Percentiles rank a stretch among this genome's conserved stretches.
Conservation (phyloP, 768 basidiomycete genomes). For the Pulveroboletus ravenelii region DNA sequence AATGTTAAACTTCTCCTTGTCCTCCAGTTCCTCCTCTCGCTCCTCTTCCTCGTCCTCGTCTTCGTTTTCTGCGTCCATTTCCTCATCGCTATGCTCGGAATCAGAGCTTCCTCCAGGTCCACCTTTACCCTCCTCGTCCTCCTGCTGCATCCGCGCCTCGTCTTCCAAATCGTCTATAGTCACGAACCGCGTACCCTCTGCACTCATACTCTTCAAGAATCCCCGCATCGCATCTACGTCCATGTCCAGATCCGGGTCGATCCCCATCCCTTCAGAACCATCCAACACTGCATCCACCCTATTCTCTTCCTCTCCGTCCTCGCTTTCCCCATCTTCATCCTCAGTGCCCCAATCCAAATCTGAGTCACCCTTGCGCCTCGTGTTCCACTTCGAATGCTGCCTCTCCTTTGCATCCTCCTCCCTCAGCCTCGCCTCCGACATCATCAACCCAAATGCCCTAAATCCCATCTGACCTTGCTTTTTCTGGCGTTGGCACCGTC, state of each 20-base stretch:
- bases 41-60: conserved; percentile 41
- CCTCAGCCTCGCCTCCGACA: conserved; percentile 49
- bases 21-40: conserved; percentile 16
- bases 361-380: conserved; percentile 57
- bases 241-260: conserved; percentile 54
- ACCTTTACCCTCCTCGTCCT: conserved; percentile 42
- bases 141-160: conserved; percentile 41
- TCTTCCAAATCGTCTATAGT: conserved; percentile 70
- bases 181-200: conserved; percentile 40
- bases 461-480: conserved; percentile 31
- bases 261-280: conserved; percentile 50
- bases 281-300: conserved; percentile 28
- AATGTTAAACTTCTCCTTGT: conserved; percentile 39
- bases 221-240: conserved; percentile 46
- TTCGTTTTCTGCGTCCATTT: conserved; percentile 21
- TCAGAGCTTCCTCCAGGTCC: conserved; percentile 21
- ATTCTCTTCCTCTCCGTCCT: conserved; percentile 17
- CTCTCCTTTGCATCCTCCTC: conserved; percentile 28
- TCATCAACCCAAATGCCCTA: conserved; percentile 48
- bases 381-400: conserved; percentile 39
- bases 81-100: conserved; percentile 31
- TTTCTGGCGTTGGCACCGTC: conserved; percentile 5
- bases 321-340: conserved; percentile 33
- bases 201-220: conserved; percentile 51
- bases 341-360: conserved; percentile 65